Base-by-base conservation (phyloP, 345 rosid species). In the Arabidopsis suecica region DNA sequence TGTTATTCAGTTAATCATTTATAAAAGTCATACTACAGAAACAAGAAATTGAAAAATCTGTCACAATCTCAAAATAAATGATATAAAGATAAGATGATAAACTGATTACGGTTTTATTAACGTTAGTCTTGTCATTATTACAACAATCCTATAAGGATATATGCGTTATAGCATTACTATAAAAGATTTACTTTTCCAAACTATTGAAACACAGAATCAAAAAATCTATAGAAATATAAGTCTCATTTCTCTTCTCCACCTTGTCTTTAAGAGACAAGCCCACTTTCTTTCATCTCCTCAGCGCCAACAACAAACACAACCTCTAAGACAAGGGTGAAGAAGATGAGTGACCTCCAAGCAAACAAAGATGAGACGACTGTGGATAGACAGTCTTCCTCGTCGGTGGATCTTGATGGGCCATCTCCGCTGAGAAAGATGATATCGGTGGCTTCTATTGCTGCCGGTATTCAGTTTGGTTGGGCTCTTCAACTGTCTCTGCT, bases 401-500 rank as follows among this genome's bases (percentile, higher is more conserved):
- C 45, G 0, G 2, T n/a, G 12, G 7, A 32, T 25, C 9, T 6
- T 1, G 41, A 28, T 9, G 50, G 7, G 1, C 57, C 74, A 14
- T 22, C 79, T 0, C 85, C 85, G 5, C 13, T 82, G 4, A 68
- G 70, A 77, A 85, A 91, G 79, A 86, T 85, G 45, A 65, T 89
- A 23, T 22, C 76, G 9, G 93, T 93, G 7, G 84, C 98, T 1
- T 82, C 98, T 1, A 85, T 93, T 1, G 98, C 96, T 0, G 96
- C 97, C 9, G 98, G 98, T 5, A 57, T 93, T 37, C 97, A 93
- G 61, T 93, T 91, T 42, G 97, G 98, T 0, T 93, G 98, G 98
- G 97, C 98, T 0, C 72, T 93, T 0, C 98, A 93, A 55, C 87
- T 91, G 1, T 93, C 97, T 34, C 75, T 93, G 0, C 64, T 93